A percentile compares a stretch with the other conserved stretches of the same genome.
These are phyloP conservation scores for Lagenidium giganteum DNA, from an alignment of 352 stramenopile genomes.

Conservation along the genomic window DNA sequence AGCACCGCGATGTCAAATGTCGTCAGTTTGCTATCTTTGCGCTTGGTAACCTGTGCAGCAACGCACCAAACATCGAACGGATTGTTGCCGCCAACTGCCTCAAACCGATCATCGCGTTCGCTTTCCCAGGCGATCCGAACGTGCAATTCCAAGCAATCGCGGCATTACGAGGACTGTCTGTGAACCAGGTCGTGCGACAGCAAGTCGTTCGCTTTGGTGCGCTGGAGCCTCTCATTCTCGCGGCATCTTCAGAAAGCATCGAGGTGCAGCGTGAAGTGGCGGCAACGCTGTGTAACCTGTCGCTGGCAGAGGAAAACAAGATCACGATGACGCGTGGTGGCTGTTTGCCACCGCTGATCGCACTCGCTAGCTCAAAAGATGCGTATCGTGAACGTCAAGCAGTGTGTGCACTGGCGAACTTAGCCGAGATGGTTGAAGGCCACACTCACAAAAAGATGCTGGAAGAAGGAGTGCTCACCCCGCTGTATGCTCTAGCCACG, in stretches of 20 bases:
- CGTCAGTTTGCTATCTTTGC: conserved; percentile 95
- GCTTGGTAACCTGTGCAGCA: conserved; percentile 93
- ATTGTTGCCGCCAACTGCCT: conserved; percentile 87
- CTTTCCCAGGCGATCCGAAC: conserved; percentile 91
- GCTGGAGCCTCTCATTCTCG: conserved; percentile 93
- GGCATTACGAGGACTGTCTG: conserved; percentile 89
- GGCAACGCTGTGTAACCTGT: conserved; percentile 93
- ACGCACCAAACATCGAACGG: conserved; percentile 85
- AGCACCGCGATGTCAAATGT: conserved; percentile 94
- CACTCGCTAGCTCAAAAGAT: conserved; percentile 84
- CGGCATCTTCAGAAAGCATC: conserved; percentile 85
- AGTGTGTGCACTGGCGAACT: conserved; percentile 91
- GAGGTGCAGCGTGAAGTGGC: conserved; percentile 95
- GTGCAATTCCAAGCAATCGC: conserved; percentile 97
- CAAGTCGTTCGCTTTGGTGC: conserved; percentile 90
- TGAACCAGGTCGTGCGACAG: conserved; percentile 85
- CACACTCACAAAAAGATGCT: conserved; percentile 95
- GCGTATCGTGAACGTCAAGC: conserved; percentile 90
- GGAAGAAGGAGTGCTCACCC: conserved; percentile 88
- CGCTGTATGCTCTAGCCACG: conserved; percentile 81
- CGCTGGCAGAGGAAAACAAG: conserved; percentile 95
- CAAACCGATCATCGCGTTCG: conserved; percentile 92
- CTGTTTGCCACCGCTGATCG: conserved; percentile 90
- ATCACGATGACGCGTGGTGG: conserved; percentile 93
- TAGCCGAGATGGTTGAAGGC: conserved; percentile 95